These are phyloP conservation scores for Diaporthe sp. DNA, from an alignment of 2,329 filamentous ascomycete species.

Conservation along the genomic window DNA sequence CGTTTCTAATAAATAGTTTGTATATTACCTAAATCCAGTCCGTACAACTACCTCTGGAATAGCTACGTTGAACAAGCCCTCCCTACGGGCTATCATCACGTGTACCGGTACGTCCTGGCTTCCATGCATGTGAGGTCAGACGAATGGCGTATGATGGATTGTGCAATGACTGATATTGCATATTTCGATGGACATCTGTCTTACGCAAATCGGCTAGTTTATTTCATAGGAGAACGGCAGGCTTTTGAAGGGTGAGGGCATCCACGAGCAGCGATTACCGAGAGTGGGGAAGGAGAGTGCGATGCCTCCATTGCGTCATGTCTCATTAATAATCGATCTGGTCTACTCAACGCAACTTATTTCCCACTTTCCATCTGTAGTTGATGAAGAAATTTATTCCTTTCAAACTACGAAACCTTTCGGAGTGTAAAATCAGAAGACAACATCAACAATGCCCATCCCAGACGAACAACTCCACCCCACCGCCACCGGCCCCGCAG, in stretches of 20 bases:
- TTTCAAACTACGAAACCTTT: neutral
- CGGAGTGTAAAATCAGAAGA: too few relatives aligned
- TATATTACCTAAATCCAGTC: neutral
- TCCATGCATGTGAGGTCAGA: neutral
- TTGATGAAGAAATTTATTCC: neutral
- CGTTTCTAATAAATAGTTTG: neutral
- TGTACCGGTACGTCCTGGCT: neutral
- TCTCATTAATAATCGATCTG: conserved; percentile 10
- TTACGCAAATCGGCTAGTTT: too few relatives aligned
- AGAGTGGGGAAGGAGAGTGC: neutral
- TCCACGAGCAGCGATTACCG: neutral
- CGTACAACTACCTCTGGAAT: neutral
- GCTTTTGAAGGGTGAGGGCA: neutral
- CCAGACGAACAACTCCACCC: conserved; percentile 52
- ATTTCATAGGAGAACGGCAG: neutral
- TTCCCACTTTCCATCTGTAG: neutral
- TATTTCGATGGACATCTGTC: neutral
- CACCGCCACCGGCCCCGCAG: conserved; percentile 65
- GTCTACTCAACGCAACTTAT: neutral
- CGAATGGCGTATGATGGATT: neutral
- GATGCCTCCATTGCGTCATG: conserved; percentile 25
- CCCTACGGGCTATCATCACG: too few relatives aligned
- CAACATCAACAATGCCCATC: conserved; percentile 49
- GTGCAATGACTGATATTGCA: too few relatives aligned
- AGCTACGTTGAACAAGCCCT: neutral